These are phyloP conservation scores for Yamadazyma sp. DNA, from an alignment of 1,139 yeast genomes.

Conservation along the genomic window DNA sequence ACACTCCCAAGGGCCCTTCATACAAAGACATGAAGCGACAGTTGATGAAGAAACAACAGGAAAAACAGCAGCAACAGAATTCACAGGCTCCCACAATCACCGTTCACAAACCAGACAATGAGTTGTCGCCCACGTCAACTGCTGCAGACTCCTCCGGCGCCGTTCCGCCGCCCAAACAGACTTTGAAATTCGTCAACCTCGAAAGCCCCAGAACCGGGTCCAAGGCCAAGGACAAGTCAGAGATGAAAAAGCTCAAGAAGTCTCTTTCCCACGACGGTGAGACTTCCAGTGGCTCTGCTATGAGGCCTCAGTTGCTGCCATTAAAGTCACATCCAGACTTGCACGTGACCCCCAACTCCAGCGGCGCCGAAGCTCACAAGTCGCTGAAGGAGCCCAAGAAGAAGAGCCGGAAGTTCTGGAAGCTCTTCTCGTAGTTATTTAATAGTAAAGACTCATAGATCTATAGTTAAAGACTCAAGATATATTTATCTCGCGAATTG, in stretches of 20 bases:
- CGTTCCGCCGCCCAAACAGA: slow-evolving; percentile 18
- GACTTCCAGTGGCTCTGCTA: slow-evolving; percentile 12
- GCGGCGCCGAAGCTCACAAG: slow-evolving; percentile 8
- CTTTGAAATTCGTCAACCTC: slow-evolving; percentile 29
- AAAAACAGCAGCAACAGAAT: slow-evolving; percentile 2
- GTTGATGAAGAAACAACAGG: slow-evolving; percentile 16
- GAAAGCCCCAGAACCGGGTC: slow-evolving; percentile 17
- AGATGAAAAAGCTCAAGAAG: slow-evolving; percentile 21
- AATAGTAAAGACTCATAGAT: no score
- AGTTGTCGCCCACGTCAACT: slow-evolving; percentile 2
- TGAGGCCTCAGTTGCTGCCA: slow-evolving; percentile 36
- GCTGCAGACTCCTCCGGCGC: slow-evolving; percentile 5
- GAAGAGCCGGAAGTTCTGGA: slow-evolving; percentile 35
- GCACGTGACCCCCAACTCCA: slow-evolving; percentile 12
- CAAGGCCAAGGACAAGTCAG: slow-evolving; percentile 6
- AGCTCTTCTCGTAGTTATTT: slow-evolving; percentile 23
- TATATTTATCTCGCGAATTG: no score
- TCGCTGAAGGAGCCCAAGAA: slow-evolving; percentile 24
- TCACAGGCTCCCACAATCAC: neutral
- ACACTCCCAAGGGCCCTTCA: slow-evolving; percentile 24
- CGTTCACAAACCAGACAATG: neutral
- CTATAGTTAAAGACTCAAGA: no score
- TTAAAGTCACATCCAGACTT: slow-evolving; percentile 43
- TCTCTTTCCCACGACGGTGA: slow-evolving; percentile 32
- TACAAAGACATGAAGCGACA: slow-evolving; percentile 39